phyloP scores from a whole-genome alignment of 1,284 basidiomycete genomes.

The Austroboletus novae-zelandiae region DNA sequence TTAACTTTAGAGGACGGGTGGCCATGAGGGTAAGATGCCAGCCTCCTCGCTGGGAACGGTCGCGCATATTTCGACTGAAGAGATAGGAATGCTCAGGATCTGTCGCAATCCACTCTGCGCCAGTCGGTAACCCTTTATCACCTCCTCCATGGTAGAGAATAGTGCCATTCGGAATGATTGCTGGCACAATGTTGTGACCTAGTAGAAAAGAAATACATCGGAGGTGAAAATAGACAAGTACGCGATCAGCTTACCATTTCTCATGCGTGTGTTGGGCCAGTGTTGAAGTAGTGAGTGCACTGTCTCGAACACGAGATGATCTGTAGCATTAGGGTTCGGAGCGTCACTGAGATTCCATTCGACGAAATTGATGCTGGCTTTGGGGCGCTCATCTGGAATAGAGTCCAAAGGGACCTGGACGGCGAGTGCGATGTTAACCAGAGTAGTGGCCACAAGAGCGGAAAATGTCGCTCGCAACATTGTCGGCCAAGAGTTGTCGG shows the following conservation, averaged over 20 bases:
- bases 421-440: neutral
- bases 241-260: conserved; percentile 36
- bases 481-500: neutral
- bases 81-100: conserved; percentile 44
- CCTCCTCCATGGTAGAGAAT: conserved; percentile 40
- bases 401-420: conserved; percentile 15
- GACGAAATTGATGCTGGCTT: neutral
- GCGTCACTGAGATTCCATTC: conserved; percentile 20
- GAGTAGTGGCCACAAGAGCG: neutral
- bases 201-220: conserved; percentile 1
- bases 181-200: conserved; percentile 47
- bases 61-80: conserved; percentile 28
- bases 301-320: conserved; percentile 31
- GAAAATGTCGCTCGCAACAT: conserved; percentile 9
- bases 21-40: conserved; percentile 40
- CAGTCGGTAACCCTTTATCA: conserved; percentile 25
- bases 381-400: neutral
- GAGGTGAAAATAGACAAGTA: neutral
- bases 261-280: conserved; percentile 50
- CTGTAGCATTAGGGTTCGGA: conserved; percentile 16
- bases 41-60: conserved; percentile 20
- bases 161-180: conserved; percentile 39
- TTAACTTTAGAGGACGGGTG: conserved; percentile 36
- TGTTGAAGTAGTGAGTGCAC: conserved; percentile 38
- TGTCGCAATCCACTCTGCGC: conserved; percentile 41